Percentiles rank a stretch among this genome's conserved stretches.
phyloP scores from a whole-genome alignment of 495 filamentous ascomycete species.

The Neurospora tetrasperma region DNA sequence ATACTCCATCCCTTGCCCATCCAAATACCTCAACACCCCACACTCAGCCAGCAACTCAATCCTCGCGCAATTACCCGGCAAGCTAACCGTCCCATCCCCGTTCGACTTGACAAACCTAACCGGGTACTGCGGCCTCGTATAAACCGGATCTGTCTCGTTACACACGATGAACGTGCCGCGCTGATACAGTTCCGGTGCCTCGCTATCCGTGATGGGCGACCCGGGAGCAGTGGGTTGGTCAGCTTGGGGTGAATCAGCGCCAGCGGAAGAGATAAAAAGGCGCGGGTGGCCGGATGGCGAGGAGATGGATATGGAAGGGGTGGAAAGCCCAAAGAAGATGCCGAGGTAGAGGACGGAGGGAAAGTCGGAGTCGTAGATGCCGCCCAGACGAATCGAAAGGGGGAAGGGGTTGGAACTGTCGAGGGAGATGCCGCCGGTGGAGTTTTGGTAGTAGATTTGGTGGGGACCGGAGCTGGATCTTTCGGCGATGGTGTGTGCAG shows the following conservation, averaged over 20 bases:
- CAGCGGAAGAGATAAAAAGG: neutral
- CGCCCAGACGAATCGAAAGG: neutral
- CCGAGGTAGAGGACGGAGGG: neutral
- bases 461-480: neutral
- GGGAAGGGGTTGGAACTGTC: neutral
- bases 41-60: neutral
- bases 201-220: neutral
- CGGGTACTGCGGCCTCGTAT: neutral
- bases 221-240: neutral
- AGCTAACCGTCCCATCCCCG: neutral
- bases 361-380: neutral
- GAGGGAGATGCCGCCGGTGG: neutral
- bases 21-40: neutral
- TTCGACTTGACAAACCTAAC: neutral
- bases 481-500: neutral
- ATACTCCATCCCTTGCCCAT: conserved; percentile 1
- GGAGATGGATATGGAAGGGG: neutral
- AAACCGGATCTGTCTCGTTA: neutral
- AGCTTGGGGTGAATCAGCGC: neutral
- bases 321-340: neutral
- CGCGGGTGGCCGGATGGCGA: neutral
- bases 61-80: neutral
- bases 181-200: neutral
- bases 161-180: neutral
- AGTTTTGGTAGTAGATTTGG: conserved; percentile 5